A percentile compares a stretch with the other conserved stretches of the same genome.
Conservation (phyloP, 2,329 filamentous ascomycete genomes). For the Colletotrichum falcatum region DNA sequence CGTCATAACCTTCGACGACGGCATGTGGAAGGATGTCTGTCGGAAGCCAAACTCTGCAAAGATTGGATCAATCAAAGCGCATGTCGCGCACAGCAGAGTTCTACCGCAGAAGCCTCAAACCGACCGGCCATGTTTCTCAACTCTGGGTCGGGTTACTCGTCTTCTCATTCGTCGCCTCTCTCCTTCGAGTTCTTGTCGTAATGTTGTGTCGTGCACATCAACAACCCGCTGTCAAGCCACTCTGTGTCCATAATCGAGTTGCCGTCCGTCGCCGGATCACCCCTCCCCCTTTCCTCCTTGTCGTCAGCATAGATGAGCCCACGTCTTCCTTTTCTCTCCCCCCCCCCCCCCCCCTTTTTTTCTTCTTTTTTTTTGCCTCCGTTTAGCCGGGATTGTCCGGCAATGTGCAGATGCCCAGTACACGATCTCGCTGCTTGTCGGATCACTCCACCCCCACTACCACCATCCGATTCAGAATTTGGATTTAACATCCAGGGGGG, state of each 20-base stretch:
- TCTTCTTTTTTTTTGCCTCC: neutral
- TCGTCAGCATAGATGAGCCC: conserved; percentile 20
- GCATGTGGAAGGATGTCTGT: neutral
- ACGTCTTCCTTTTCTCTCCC: conserved; percentile 19
- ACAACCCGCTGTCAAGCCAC: conserved; percentile 38
- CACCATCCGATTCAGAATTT: conserved; percentile 26
- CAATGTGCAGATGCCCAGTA: neutral
- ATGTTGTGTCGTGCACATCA: conserved; percentile 35
- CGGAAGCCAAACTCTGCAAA: neutral
- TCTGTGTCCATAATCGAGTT: conserved; percentile 35
- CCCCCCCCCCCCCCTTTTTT: too few relatives aligned
- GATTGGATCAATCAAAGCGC: conserved; percentile 5
- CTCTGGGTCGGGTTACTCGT: neutral
- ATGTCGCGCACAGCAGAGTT: neutral
- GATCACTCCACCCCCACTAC: conserved; percentile 8
- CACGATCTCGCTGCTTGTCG: conserved; percentile 35
- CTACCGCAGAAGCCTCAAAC: conserved; percentile 3
- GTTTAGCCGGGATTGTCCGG: conserved; percentile 22
- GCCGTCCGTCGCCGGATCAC: neutral
- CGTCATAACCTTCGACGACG: conserved; percentile 18
- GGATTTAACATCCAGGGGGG: conserved; percentile 27
- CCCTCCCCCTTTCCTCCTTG: neutral
- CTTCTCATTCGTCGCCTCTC: conserved; percentile 21
- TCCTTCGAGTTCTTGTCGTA: conserved; percentile 27
- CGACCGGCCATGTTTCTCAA: conserved; percentile 21